These are phyloP conservation scores for Dactylorhiza incarnata DNA, from an alignment of 106 monocot species.

Conservation along the genomic window DNA sequence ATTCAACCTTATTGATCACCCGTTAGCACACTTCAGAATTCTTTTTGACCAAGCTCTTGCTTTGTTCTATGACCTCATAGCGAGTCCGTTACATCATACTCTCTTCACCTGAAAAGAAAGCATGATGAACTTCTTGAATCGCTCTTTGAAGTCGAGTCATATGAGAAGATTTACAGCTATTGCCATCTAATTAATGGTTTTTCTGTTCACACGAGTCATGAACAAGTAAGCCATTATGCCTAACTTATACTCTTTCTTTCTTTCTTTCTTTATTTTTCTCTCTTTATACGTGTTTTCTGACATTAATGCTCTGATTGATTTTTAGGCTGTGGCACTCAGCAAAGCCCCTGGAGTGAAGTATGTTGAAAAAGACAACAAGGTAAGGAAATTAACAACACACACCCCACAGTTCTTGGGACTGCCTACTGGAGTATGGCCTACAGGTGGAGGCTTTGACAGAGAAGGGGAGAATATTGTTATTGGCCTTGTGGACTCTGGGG, in stretches of 20 bases:
- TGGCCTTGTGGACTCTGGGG: conserved; percentile 92
- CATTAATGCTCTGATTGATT: conserved; percentile 1
- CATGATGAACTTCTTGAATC: conserved; percentile 82
- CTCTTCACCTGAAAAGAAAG: conserved; percentile 71
- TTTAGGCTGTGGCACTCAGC: conserved; percentile 62
- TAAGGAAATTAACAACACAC: conserved; percentile 86
- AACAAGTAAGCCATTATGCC: conserved; percentile 40
- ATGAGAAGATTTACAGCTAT: conserved; percentile 86
- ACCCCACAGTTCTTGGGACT: conserved; percentile 91
- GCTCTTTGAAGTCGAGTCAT: conserved; percentile 73
- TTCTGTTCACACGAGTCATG: conserved; percentile 65
- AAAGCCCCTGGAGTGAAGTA: conserved; percentile 67
- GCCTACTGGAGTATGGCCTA: conserved; percentile 88
- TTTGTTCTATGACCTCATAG: conserved; percentile 21
- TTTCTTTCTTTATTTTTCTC: background rate
- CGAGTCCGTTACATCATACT: conserved; percentile 73
- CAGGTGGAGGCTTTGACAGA: conserved; percentile 86
- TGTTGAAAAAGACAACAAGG: conserved; percentile 80
- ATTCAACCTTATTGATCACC: background rate
- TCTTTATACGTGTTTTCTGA: background rate
- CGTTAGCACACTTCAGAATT: background rate
- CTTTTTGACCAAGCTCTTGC: background rate
- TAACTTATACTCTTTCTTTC: background rate
- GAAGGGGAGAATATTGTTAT: conserved; percentile 95
- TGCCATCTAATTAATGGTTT: conserved; percentile 93